Conservation (phyloP, 495 filamentous ascomycete genomes). For the Glarea lozoyensis region DNA sequence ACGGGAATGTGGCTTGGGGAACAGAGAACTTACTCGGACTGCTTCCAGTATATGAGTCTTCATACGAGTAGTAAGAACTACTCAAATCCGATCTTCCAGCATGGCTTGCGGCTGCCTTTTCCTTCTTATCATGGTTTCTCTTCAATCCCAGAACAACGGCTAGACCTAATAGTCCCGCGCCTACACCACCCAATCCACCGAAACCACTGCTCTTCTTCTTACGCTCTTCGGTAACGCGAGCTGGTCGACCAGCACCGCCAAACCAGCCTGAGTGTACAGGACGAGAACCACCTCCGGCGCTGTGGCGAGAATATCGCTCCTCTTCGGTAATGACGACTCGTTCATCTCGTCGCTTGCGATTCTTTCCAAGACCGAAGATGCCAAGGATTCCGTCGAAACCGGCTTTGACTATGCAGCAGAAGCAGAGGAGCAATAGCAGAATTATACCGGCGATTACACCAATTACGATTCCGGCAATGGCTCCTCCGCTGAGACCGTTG, state of each 20-base stretch:
- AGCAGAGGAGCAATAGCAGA: slow-evolving; percentile 63
- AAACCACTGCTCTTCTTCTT: slow-evolving; percentile 44
- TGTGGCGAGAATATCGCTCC: slow-evolving; percentile 50
- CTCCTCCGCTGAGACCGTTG: slow-evolving; percentile 64
- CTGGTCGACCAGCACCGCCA: slow-evolving; percentile 38
- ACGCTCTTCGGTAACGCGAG: slow-evolving; percentile 35
- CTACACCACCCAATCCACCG: slow-evolving; percentile 51
- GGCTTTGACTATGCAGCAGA: slow-evolving; percentile 62
- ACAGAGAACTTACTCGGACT: slow-evolving; percentile 37
- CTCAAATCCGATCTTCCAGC: slow-evolving; percentile 34
- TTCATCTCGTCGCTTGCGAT: slow-evolving; percentile 12
- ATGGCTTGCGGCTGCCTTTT: slow-evolving; percentile 34
- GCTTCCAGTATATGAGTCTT: slow-evolving; percentile 33
- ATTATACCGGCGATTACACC: slow-evolving; percentile 70
- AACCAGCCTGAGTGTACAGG: slow-evolving; percentile 60
- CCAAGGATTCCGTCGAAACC: slow-evolving; percentile 55
- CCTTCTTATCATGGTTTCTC: slow-evolving; percentile 46
- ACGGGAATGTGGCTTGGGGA: background rate
- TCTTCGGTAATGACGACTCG: slow-evolving; percentile 53
- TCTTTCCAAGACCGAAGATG: slow-evolving; percentile 52
- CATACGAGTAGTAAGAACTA: slow-evolving; percentile 35
- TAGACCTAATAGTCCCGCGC: slow-evolving; percentile 55
- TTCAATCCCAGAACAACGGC: slow-evolving; percentile 70
- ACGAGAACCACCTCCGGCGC: slow-evolving; percentile 24
- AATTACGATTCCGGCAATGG: slow-evolving; percentile 92